A percentile compares a stretch with the other conserved stretches of the same genome.
Conservation (phyloP, 2,329 filamentous ascomycete genomes). For the Cladosporium sp. region DNA sequence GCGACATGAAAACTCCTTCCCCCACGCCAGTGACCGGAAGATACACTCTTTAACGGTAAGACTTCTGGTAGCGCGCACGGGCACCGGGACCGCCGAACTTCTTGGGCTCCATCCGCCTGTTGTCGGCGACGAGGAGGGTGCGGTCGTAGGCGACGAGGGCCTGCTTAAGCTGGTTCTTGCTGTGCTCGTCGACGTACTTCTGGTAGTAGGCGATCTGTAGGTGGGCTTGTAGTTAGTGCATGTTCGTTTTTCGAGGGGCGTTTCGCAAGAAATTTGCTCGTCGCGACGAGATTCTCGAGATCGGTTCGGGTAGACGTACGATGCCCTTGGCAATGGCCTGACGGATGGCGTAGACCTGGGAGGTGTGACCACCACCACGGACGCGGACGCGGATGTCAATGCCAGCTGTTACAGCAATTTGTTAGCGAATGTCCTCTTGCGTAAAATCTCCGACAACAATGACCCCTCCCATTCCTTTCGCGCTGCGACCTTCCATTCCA, state of each 20-base stretch:
- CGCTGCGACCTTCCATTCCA: neutral
- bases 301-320: constrained; percentile 35
- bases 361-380: constrained; percentile 93
- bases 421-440: constrained; percentile 17
- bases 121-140: constrained; percentile 96
- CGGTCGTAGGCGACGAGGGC: constrained; percentile 92
- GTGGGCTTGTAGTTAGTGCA: constrained; percentile 12
- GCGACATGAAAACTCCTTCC: constrained; percentile 12
- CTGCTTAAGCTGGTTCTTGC: constrained; percentile 99
- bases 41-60: constrained; percentile 73
- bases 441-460: neutral
- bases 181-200: constrained; percentile 99
- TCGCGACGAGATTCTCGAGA: neutral
- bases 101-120: constrained; percentile 99
- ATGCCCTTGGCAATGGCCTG: constrained; percentile 98
- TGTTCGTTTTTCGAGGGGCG: constrained; percentile 5
- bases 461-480: neutral
- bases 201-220: constrained; percentile 84
- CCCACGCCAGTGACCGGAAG: constrained; percentile 7
- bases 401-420: constrained; percentile 45
- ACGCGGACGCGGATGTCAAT: constrained; percentile 98
- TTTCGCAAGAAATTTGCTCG: neutral
- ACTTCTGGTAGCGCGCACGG: constrained; percentile 96
- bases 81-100: constrained; percentile 93
- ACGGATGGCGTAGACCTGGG: constrained; percentile 95